Evolutionary conservation across 306 rosid genomes (phyloP).

Genomic region (Citrullus mucosospermus): DNA sequence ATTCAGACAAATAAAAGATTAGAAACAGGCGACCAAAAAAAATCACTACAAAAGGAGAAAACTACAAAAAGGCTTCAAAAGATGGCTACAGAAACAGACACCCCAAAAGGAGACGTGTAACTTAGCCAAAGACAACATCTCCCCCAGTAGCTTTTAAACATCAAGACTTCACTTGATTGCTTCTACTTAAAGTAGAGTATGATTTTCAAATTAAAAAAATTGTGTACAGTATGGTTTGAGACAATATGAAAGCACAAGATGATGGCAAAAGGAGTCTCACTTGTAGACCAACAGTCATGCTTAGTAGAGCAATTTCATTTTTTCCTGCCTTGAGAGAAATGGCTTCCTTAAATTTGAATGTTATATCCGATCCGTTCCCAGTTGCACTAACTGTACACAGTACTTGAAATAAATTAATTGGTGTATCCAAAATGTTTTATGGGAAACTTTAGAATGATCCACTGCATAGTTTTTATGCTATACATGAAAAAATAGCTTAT

Average conservation of each 20-base stretch:
- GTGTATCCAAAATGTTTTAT: neutral
- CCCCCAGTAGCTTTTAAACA: neutral
- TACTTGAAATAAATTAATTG: slow-evolving; percentile 4
- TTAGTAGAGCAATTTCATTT: slow-evolving; percentile 67
- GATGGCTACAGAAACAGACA: neutral
- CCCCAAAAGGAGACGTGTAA: neutral
- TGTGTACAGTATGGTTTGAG: neutral
- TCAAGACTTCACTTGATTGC: neutral
- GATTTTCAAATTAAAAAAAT: neutral
- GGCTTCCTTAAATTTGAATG: slow-evolving; percentile 45
- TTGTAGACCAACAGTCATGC: slow-evolving; percentile 88
- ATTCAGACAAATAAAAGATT: neutral
- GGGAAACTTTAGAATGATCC: neutral
- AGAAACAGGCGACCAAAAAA: neutral
- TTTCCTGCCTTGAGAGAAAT: slow-evolving; percentile 67
- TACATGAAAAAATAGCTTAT: neutral
- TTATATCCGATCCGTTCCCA: slow-evolving; percentile 74
- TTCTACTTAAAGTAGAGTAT: neutral
- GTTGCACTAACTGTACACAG: slow-evolving; percentile 49
- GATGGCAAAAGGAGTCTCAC: slow-evolving; percentile 21
- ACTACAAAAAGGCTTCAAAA: neutral
- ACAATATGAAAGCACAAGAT: neutral
- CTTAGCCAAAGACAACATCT: neutral
- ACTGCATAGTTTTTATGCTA: neutral
- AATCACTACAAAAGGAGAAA: neutral